Conservation (phyloP, 148 eudicot genomes). For the Polygonum maritimum region DNA sequence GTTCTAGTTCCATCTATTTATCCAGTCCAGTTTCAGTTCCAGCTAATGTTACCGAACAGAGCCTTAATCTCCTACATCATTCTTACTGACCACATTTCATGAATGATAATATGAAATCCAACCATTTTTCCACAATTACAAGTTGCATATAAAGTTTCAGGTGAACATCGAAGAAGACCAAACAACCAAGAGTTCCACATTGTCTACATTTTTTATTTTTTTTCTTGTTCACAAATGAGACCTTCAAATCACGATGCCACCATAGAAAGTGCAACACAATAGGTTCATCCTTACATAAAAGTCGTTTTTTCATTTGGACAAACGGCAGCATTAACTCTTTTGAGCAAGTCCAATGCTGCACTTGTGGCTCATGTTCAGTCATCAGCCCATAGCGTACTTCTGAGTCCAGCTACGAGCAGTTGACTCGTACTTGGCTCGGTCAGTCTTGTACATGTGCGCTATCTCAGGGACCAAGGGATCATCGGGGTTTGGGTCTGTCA, state of each 20-base stretch:
- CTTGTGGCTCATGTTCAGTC: neutral
- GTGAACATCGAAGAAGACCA: neutral
- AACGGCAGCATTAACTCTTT: conserved; percentile 1
- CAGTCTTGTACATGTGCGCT: conserved; percentile 49
- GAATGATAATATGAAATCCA: neutral
- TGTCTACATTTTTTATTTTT: neutral
- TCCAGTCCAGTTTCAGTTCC: too few species aligned
- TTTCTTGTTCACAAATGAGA: neutral
- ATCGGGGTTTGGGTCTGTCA: conserved; percentile 38
- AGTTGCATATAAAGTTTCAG: conserved; percentile 2
- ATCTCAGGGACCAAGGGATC: conserved; percentile 42
- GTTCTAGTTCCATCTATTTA: too few species aligned
- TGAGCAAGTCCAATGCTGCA: neutral
- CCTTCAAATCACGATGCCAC: neutral
- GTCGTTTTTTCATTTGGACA: neutral
- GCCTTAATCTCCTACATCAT: too few species aligned
- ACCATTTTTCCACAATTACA: neutral
- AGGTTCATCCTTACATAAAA: conserved; percentile 4
- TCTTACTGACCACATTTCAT: too few species aligned
- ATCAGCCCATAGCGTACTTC: conserved; percentile 39
- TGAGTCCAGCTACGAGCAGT: conserved; percentile 47
- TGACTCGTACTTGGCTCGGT: conserved; percentile 31
- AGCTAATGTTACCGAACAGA: too few species aligned
- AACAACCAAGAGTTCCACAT: conserved; percentile 4
- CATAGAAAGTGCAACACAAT: conserved; percentile 6